Evolutionary conservation across 2,329 filamentous ascomycete genomes (phyloP).

Genomic region (Colletotrichum agaves): DNA sequence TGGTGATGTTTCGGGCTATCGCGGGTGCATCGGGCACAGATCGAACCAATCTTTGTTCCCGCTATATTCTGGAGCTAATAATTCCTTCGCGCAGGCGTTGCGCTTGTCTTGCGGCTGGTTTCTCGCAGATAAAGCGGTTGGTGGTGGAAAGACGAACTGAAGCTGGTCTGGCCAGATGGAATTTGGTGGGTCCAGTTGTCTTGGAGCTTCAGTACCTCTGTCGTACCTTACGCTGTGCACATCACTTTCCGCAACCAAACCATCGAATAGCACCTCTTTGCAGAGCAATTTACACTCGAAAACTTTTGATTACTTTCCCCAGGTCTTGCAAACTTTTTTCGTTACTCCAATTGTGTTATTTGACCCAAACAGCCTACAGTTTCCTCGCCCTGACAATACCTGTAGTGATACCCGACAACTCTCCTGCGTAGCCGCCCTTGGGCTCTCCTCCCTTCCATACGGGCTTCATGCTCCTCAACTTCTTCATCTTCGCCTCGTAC

Average conservation of each 20-base stretch:
- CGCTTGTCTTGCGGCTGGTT: constrained; percentile 10
- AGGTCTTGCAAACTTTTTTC: constrained; percentile 4
- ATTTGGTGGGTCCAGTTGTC: constrained; percentile 26
- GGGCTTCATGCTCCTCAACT: constrained; percentile 86
- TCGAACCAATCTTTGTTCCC: background rate
- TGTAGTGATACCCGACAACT: constrained; percentile 94
- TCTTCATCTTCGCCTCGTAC: constrained; percentile 98
- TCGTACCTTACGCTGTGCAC: background rate
- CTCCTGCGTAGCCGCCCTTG: constrained; percentile 87
- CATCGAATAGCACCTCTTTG: background rate
- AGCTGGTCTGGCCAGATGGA: constrained; percentile 33
- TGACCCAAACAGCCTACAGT: constrained; percentile 63
- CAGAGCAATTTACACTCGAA: background rate
- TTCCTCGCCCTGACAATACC: constrained; percentile 93
- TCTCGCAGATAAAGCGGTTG: background rate
- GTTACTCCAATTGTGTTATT: constrained; percentile 35
- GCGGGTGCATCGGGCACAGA: background rate
- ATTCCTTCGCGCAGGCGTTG: constrained; percentile 12
- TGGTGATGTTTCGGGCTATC: background rate
- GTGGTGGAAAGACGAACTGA: constrained; percentile 2
- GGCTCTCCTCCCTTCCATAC: constrained; percentile 88
- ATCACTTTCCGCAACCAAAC: background rate
- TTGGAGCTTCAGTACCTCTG: constrained; percentile 13
- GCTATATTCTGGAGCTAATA: background rate
- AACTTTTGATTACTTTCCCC: constrained; percentile 3